These are phyloP conservation scores for Nemania bipapillata DNA, from an alignment of 2,329 filamentous ascomycete species.

Conservation along the genomic window DNA sequence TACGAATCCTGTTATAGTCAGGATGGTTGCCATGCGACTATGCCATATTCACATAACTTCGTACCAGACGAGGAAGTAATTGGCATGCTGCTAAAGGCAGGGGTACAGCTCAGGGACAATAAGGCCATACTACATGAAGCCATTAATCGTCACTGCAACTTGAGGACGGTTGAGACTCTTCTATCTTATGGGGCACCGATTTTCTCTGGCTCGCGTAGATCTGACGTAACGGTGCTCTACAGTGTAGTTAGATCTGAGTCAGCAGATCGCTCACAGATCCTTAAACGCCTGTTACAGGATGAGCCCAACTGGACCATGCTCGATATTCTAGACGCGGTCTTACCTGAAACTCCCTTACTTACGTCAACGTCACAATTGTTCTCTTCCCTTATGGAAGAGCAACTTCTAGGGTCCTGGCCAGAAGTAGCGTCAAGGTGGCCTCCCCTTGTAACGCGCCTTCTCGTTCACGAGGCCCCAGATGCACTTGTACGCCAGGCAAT, in stretches of 20 bases:
- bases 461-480: neutral
- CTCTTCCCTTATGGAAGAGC: neutral
- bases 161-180: neutral
- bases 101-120: too few relatives aligned
- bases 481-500: constrained; percentile 1
- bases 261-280: neutral
- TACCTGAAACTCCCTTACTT: neutral
- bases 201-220: neutral
- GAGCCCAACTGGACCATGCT: neutral
- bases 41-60: neutral
- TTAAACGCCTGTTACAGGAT: neutral
- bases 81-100: neutral
- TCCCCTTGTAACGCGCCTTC: neutral
- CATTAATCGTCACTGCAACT: neutral
- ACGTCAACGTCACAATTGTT: neutral
- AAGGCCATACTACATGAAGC: neutral
- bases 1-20: neutral
- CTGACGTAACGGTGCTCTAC: neutral
- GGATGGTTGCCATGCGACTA: too few relatives aligned
- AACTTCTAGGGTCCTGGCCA: neutral
- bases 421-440: neutral
- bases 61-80: constrained; percentile 6
- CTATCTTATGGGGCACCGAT: neutral
- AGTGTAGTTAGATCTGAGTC: neutral
- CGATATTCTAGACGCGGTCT: neutral